Evolutionary conservation across 1,284 basidiomycete species (phyloP), one percentile per base, ranked within the genome.

Genomic region (Moniliophthora roreri): DNA sequence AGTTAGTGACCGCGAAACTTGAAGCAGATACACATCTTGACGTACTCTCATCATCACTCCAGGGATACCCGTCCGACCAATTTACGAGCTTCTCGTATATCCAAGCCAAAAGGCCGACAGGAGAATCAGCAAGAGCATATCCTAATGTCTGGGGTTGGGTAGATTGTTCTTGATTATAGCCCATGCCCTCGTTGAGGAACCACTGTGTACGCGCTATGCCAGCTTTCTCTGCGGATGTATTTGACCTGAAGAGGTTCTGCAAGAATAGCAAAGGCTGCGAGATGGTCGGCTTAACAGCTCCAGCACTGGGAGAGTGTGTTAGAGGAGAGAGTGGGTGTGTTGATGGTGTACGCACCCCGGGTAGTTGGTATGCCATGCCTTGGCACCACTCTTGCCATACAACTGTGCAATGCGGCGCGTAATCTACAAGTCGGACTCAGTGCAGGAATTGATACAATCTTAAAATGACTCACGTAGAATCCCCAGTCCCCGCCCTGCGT

Each of bases 401-500:
- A 61, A 52, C 2, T 18, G 20, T 5, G 69, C 69, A 41, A 74
- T 67, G 9, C 42, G 52, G 10, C 62, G 58, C 15, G 72, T 71
- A 2, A 74, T 69, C 64, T 72, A 40, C 9, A 18, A 44, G 34
- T 41, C 23, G 10, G 6, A 13, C 24, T 34, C 24, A 58, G 38
- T n/a, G 13, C 24, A 15, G 32, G 44, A 35, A 10, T 16, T 24
- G 40, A 36, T 51, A 15, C 16, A 18, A 9, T 3, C 20, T 7
- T 26, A 16, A 9, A 37, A 35, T 9, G 1, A 53, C 55, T 39
- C 24, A 53, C 55, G 36, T 36, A 1, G 48, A 58, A 61, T 37
- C 80, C 80, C 78, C 77, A 80, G 56, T 82, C 81, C 3, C 81
- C 80, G 20, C 78, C 81, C 64, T 82, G 76, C 0, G 74, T 74